Base-by-base conservation (phyloP, 1,139 yeast genomes). In the Sugiyamaella pinicola region DNA sequence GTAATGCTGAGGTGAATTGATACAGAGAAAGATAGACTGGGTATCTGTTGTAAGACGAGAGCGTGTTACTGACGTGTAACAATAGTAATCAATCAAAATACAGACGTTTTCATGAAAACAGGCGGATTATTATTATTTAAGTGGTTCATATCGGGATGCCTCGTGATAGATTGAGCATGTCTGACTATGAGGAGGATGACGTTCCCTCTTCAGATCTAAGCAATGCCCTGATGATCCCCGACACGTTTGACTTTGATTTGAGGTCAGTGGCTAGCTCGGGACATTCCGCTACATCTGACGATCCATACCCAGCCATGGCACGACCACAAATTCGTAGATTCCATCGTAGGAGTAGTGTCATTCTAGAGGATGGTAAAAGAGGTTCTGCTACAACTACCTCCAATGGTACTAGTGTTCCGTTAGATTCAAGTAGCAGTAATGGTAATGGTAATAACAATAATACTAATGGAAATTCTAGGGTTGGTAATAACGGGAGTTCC, bases 271-370 rank as follows among this genome's bases (percentile, higher is more conserved):
- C 41, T 21, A 42, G 40, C 40, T 28, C 44, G 26, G 59, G 55
- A 15, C 45, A 15, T 13, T 12, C 45, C 4, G 45, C 26, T 15
- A 10, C 40, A 7, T 31, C 42, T n/a, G 65, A 59, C 28, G 62
- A 56, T 47, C 75, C 75, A 1, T 72, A 72, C 53, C 66, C 75
- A 1, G 54, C 66, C 1, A 62, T 64, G 66, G 66, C 64, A 13
- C 40, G 51, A 18, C 55, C 53, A 9, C 53, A 49, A 24, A 45
- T 49, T 35, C 35, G 53, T 12, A 33, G 55, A 10, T 38, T 47
- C 21, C 47, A 40, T 12, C 47, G 53, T 19, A 44, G 48, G 42
- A 41, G 45, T 26, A 40, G 47, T 33, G 37, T 26, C 2, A 21
- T 24, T 1, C 28, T 34, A 10, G 53, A 29, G 13, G 47, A 44